Conservation (phyloP, 495 filamentous ascomycete species). For the Aspergillus affinis region DNA sequence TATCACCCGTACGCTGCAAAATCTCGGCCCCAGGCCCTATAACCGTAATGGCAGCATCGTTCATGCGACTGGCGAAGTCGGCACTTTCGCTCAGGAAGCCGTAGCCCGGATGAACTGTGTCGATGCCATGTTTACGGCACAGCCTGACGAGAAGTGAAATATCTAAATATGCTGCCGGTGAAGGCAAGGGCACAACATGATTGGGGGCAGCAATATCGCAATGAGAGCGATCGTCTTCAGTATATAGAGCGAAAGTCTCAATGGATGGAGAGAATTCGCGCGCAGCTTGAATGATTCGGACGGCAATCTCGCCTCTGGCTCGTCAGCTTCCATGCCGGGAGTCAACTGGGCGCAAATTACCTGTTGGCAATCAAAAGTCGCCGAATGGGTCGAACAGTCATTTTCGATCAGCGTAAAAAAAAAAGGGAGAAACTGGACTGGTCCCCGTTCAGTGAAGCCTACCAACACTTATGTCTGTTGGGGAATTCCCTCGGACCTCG, state of each 20-base stretch:
- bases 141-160: slow-evolving; percentile 46
- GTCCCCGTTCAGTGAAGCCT: too few relatives aligned
- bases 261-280: slow-evolving; percentile 48
- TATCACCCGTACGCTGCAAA: slow-evolving; percentile 54
- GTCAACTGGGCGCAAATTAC: slow-evolving; percentile 25
- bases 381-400: slow-evolving; percentile 41
- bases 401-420: neutral
- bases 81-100: slow-evolving; percentile 61
- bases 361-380: slow-evolving; percentile 59
- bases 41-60: slow-evolving; percentile 47
- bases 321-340: slow-evolving; percentile 3
- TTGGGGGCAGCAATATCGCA: slow-evolving; percentile 45
- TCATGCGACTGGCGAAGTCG: slow-evolving; percentile 52
- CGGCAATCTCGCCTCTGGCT: slow-evolving; percentile 60
- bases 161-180: slow-evolving; percentile 52
- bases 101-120: slow-evolving; percentile 62
- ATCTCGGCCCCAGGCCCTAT: slow-evolving; percentile 56
- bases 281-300: slow-evolving; percentile 56
- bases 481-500: slow-evolving; percentile 19
- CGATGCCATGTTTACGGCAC: slow-evolving; percentile 49
- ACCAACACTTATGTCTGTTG: too few relatives aligned
- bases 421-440: too few relatives aligned
- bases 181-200: slow-evolving; percentile 48
- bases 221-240: slow-evolving; percentile 53
- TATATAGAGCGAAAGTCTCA: slow-evolving; percentile 55